phyloP scores from a whole-genome alignment of 2,329 filamentous ascomycete genomes.

The Aspergillus novofumigatus region DNA sequence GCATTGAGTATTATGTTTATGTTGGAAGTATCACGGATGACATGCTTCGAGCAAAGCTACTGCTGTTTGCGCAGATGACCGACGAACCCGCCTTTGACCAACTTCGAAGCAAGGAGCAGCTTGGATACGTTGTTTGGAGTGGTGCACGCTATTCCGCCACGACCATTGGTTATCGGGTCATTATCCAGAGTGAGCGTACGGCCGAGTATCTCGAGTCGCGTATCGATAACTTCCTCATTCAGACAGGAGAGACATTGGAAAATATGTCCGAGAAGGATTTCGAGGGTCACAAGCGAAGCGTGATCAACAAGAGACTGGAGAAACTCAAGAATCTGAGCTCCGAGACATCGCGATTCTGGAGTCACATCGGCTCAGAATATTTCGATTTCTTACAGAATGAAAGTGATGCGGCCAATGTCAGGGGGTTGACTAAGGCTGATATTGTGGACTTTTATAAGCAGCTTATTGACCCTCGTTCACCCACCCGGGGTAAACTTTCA shows the following conservation, averaged over 20 bases:
- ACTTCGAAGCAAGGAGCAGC: conserved; percentile 91
- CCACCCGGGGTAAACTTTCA: conserved; percentile 72
- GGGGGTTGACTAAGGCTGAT: conserved; percentile 70
- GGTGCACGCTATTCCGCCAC: conserved; percentile 68
- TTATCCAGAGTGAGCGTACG: conserved; percentile 88
- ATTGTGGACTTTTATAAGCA: conserved; percentile 74
- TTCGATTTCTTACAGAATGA: conserved; percentile 86
- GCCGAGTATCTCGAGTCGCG: conserved; percentile 79
- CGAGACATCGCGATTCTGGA: conserved; percentile 79
- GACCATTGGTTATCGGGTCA: conserved; percentile 78
- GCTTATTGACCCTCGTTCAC: conserved; percentile 71
- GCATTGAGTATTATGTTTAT: conserved; percentile 72
- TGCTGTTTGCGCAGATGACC: conserved; percentile 83
- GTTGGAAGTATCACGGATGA: conserved; percentile 67
- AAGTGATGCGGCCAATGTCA: conserved; percentile 71
- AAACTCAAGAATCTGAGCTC: conserved; percentile 88
- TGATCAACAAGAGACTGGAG: conserved; percentile 81
- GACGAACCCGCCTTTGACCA: conserved; percentile 94
- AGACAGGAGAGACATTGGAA: conserved; percentile 62
- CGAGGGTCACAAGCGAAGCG: conserved; percentile 82
- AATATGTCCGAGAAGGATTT: conserved; percentile 81
- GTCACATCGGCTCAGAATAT: conserved; percentile 76
- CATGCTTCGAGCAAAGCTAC: conserved; percentile 66
- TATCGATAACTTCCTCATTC: conserved; percentile 77
- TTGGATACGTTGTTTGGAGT: conserved; percentile 94